phyloP scores from a whole-genome alignment of 2,329 filamentous ascomycete species.

The Fusarium paranaense region DNA sequence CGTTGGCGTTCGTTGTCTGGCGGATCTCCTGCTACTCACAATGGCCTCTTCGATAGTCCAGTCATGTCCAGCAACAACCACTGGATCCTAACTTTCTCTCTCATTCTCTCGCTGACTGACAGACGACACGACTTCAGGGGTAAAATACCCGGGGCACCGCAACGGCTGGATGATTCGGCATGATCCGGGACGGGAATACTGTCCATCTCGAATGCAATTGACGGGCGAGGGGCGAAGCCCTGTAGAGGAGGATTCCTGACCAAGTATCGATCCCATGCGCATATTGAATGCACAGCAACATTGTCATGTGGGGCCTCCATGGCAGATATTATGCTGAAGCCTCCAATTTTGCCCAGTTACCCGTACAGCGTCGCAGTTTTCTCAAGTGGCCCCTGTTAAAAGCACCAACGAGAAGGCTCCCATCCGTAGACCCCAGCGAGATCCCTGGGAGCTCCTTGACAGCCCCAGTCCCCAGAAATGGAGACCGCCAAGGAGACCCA shows the following conservation, averaged over 20 bases:
- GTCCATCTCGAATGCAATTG: neutral
- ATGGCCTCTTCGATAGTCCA: neutral
- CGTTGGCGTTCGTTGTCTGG: neutral
- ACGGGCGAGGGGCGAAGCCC: neutral
- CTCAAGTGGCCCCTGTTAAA: conserved; percentile 3
- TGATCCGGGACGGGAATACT: neutral
- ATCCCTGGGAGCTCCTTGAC: conserved; percentile 20
- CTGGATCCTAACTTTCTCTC: neutral
- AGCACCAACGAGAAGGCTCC: conserved; percentile 23
- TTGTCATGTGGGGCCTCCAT: conserved; percentile 9
- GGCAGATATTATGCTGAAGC: conserved; percentile 13
- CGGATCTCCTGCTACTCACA: conserved; percentile 9
- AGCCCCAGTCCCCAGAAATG: conserved; percentile 16
- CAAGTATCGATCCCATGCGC: conserved; percentile 7
- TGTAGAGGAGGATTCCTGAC: conserved; percentile 11
- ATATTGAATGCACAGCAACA: conserved; percentile 22
- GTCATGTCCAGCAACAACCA: neutral
- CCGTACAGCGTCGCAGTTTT: conserved; percentile 22
- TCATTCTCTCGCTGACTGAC: neutral
- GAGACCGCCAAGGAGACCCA: conserved; percentile 32
- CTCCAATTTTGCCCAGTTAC: neutral
- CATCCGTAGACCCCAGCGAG: conserved; percentile 11
- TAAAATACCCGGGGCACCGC: neutral
- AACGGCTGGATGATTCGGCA: neutral
- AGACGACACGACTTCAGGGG: neutral